A percentile compares a stretch with the other conserved stretches of the same genome.
Conservation (phyloP, 768 basidiomycete genomes). For the Suillus sp. region DNA sequence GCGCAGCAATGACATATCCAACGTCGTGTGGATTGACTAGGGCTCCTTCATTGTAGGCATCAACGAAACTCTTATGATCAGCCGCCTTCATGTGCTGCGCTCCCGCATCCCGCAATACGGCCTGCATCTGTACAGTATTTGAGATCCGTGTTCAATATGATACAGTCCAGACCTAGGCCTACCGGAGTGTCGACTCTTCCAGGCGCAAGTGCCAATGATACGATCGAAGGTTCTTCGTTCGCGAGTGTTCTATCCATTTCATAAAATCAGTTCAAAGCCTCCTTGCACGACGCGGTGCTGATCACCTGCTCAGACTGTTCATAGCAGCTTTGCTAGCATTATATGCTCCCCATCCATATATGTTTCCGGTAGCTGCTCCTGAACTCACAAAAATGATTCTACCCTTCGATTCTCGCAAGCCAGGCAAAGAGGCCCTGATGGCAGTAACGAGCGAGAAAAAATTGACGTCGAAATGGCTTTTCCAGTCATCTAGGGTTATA, state of each 20-base stretch:
- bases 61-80: constrained; percentile 60
- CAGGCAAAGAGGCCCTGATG: constrained; percentile 65
- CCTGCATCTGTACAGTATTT: constrained; percentile 65
- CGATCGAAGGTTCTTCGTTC: constrained; percentile 77
- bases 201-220: constrained; percentile 78
- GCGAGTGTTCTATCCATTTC: constrained; percentile 68
- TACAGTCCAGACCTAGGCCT: constrained; percentile 39
- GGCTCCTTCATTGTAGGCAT: constrained; percentile 60
- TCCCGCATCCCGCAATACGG: constrained; percentile 51
- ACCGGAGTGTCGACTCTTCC: constrained; percentile 87
- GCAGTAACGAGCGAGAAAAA: constrained; percentile 83
- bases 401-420: constrained; percentile 68
- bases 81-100: constrained; percentile 52
- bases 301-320: constrained; percentile 80
- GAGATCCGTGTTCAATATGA: constrained; percentile 2
- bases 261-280: constrained; percentile 12
- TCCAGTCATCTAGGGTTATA: constrained; percentile 61
- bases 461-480: constrained; percentile 78
- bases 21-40: constrained; percentile 75
- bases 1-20: constrained; percentile 77
- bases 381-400: constrained; percentile 83
- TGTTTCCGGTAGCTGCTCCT: constrained; percentile 73
- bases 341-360: constrained; percentile 78
- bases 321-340: constrained; percentile 86
- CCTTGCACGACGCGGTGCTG: constrained; percentile 6